Percentiles rank a stretch among this genome's conserved stretches.
phyloP scores from a whole-genome alignment of 2,329 filamentous ascomycete genomes.

The Lachnellula subtilissima region DNA sequence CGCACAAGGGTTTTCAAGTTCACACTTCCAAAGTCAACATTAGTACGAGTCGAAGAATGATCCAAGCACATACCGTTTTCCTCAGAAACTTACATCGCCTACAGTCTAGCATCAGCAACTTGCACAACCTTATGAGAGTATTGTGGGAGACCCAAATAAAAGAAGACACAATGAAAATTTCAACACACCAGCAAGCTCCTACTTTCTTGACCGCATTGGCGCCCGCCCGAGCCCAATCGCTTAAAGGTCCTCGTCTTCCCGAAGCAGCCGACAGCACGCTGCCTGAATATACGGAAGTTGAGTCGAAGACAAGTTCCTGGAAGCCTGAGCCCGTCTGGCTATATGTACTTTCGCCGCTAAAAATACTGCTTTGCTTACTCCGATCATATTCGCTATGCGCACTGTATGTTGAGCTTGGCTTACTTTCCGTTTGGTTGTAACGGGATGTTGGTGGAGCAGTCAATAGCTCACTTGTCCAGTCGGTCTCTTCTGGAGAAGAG shows the following conservation, averaged over 20 bases:
- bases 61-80: conserved; percentile 7
- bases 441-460: background rate
- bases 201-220: background rate
- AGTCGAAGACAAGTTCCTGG: background rate
- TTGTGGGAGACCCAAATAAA: background rate
- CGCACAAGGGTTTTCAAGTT: conserved; percentile 6
- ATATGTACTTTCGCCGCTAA: background rate
- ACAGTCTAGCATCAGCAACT: background rate
- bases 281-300: background rate
- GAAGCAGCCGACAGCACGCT: background rate
- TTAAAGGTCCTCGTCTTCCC: background rate
- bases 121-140: too few relatives aligned
- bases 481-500: background rate
- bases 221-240: background rate
- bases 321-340: background rate
- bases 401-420: background rate
- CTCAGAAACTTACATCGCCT: conserved; percentile 15
- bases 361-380: background rate
- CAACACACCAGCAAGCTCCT: background rate
- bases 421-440: background rate
- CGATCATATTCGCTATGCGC: background rate
- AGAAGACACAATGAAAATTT: background rate
- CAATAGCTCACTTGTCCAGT: background rate
- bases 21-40: conserved; percentile 6
- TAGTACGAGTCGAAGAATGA: background rate